A percentile compares a stretch with the other conserved stretches of the same genome.
phyloP scores from a whole-genome alignment of 345 rosid species.

The Eucalyptus curtisii region DNA sequence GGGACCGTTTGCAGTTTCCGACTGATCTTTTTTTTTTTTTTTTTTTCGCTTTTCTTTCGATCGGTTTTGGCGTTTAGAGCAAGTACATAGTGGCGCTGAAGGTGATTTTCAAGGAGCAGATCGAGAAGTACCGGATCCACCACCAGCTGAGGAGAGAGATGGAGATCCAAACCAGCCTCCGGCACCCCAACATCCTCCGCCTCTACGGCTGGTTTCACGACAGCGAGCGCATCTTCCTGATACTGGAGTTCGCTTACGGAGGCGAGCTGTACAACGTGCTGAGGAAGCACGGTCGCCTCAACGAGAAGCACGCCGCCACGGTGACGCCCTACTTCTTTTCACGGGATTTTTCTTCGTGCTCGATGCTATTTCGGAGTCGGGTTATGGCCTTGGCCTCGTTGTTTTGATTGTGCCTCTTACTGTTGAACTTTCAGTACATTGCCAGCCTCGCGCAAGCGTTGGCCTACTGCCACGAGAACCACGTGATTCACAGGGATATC shows the following conservation, averaged over 20 bases:
- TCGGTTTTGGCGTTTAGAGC: constrained; percentile 16
- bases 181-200: constrained; percentile 65
- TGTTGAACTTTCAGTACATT: constrained; percentile 53
- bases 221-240: constrained; percentile 55
- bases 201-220: constrained; percentile 94
- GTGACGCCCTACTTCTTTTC: constrained; percentile 13
- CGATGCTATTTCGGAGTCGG: not conserved
- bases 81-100: constrained; percentile 76
- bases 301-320: constrained; percentile 75
- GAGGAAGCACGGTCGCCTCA: constrained; percentile 42
- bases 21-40: not conserved
- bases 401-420: not conserved
- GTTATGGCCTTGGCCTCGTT: not conserved
- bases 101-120: constrained; percentile 78
- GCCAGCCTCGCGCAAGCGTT: constrained; percentile 78
- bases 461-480: constrained; percentile 83
- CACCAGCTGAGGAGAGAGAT: constrained; percentile 83
- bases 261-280: constrained; percentile 82
- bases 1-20: not conserved
- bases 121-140: constrained; percentile 72
- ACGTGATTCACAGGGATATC: constrained; percentile 94
- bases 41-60: fast-evolving
- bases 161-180: constrained; percentile 71
- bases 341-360: not conserved
- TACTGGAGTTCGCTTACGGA: constrained; percentile 87